Base-by-base conservation (phyloP, 2,329 filamentous ascomycete genomes). In the Pseudocercospora crystallina region DNA sequence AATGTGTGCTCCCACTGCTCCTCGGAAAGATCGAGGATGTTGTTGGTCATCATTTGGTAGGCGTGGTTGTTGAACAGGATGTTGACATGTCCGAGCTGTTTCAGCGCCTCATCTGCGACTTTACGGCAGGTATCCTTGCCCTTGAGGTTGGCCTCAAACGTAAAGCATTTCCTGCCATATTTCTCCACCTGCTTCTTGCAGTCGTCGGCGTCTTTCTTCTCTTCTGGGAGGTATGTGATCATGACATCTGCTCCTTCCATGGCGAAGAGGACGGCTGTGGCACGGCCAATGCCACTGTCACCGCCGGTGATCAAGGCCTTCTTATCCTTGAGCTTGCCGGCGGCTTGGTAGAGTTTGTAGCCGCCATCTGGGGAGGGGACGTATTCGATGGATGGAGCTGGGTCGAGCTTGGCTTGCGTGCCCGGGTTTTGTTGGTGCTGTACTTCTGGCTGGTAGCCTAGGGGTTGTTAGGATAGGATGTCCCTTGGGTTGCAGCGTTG, bases 1-100 rank as follows among this genome's bases (percentile, higher is more conserved):
- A 95, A 92, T 0, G 87, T 92, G 52, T 84, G 76, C 44, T 85
- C 62, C 88, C 87, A 94, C 73, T 94, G 88, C 5, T 89, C 86
- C 80, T 90, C 87, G 20, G 80, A 71, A 1, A 94, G 71, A 38
- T 90, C 86, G 37, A 76, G 74, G 68, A 92, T 92, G 58, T 86
- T 81, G 50, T 84, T 74, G 20, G 82, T 73, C 80, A 89, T 85
- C 79, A 87, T 87, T 71, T 90, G 84, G 67, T 81, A 89, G 0
- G 85, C 69, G 33, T 84, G 83, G 61, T 90, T 90, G 71, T 90
- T 82, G 66, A 85, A 83, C 7, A 89, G 70, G 33, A 92, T 87
- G 63, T 92, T 85, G 51, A 95, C 81, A 2, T 77, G 76, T 5
- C 85, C 84, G 73, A 92, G 77, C 40, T 76, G 74, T 64, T 84